A percentile compares a stretch with the other conserved stretches of the same genome.
phyloP scores from a whole-genome alignment of 2,329 filamentous ascomycete genomes.

The Mycocentrospora acerina region DNA sequence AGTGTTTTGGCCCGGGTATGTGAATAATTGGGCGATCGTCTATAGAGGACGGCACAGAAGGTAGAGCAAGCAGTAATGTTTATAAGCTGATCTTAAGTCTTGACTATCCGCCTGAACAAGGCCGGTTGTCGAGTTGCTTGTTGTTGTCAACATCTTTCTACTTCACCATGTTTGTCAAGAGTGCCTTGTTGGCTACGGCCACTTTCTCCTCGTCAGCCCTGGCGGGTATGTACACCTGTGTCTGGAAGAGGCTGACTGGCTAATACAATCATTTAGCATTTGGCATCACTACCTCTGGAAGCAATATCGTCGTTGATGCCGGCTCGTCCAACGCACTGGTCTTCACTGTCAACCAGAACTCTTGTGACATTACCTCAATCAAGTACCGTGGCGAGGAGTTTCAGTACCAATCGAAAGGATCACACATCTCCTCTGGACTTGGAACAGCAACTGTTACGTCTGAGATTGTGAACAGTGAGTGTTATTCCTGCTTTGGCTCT shows the following conservation, averaged over 20 bases:
- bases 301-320: conserved; percentile 37
- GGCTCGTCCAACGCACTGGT: conserved; percentile 35
- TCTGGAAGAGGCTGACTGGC: neutral
- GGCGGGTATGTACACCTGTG: conserved; percentile 15
- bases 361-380: conserved; percentile 66
- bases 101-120: neutral
- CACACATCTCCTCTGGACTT: conserved; percentile 62
- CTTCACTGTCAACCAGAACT: conserved; percentile 45
- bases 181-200: conserved; percentile 24
- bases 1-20: conserved; percentile 4
- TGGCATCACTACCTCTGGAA: conserved; percentile 34
- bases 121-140: neutral
- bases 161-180: conserved; percentile 28
- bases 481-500: conserved; percentile 1
- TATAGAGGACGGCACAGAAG: neutral
- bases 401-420: conserved; percentile 55
- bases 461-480: conserved; percentile 31
- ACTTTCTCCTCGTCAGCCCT: conserved; percentile 28
- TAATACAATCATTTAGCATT: conserved; percentile 25
- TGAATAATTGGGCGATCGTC: neutral
- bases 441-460: conserved; percentile 59
- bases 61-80: neutral
- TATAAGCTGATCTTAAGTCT: conserved; percentile 2
- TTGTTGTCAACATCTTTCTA: neutral
- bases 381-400: conserved; percentile 61